Percentiles rank a stretch among this genome's conserved stretches.
Evolutionary conservation across 371 early-diverging fungal species (phyloP).

Genomic region (Catenaria anguillulae): DNA sequence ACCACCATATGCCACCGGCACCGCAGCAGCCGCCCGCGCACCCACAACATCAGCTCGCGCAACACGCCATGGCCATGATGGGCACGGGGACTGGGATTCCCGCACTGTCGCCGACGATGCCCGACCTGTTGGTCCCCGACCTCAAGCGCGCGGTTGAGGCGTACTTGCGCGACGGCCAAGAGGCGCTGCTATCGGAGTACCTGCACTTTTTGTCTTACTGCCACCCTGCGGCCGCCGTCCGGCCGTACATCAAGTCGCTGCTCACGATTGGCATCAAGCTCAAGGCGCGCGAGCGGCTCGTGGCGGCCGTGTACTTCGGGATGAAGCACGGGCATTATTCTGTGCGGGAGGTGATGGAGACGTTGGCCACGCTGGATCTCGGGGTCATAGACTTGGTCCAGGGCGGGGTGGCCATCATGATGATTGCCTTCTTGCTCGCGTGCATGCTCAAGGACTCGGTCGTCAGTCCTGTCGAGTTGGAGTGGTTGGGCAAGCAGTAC

Average conservation of each 20-base stretch:
- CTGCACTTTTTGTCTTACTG: no score
- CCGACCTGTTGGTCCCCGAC: background rate
- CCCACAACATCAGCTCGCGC: no score
- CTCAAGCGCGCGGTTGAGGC: background rate
- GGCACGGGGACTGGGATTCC: no score
- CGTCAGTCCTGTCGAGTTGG: background rate
- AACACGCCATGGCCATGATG: no score
- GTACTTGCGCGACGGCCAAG: constrained; percentile 1
- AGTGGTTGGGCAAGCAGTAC: background rate
- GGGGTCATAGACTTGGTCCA: background rate
- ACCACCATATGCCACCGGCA: no score
- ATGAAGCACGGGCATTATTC: background rate
- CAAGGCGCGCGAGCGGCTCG: background rate
- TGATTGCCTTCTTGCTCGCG: background rate
- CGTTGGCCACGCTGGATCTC: background rate
- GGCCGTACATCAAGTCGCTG: background rate
- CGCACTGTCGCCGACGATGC: no score
- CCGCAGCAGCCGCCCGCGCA: no score
- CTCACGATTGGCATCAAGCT: background rate
- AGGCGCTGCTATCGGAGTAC: background rate
- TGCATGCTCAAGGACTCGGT: background rate
- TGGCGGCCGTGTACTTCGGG: background rate
- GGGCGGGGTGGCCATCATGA: background rate
- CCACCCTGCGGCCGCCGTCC: no score
- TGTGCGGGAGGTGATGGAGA: background rate